Base-by-base conservation (phyloP, 495 filamentous ascomycete species). In the Neurospora africana region DNA sequence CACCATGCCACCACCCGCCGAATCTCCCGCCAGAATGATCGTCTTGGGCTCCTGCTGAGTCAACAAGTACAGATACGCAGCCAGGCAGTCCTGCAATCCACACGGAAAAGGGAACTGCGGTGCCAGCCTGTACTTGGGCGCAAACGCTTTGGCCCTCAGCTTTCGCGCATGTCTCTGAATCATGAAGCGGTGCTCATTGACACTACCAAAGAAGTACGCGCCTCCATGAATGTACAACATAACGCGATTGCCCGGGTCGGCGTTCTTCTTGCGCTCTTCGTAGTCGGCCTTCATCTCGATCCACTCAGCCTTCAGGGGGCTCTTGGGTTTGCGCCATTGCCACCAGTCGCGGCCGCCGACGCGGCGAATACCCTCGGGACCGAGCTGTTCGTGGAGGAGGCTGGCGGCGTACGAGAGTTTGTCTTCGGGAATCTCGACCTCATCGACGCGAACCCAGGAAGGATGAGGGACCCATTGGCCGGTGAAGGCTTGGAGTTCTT, bases 51-150 rank as follows among this genome's bases (percentile, higher is more conserved):
- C 84, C 73, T 97, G 91, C 7, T 86, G 81, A 21, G 88, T 87
- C 30, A 98, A 83, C 9, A 98, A 87, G 76, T 90, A 91, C 1
- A 97, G 81, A 78, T 98, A 98, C 3, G 93, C 87, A 9, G 95
- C 91, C 72, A 98, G 76, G 76, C 93, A 97, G 75, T 98, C 95
- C 72, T 93, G 88, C 9, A 98, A 81, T 33, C 91, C 93, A 78
- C 95, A 98, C 1, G 95, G 95, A 75, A 98, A 98, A 1, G 95
- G 95, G 72, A 92, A 98, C 80, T 98, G 95, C 6, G 95, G 95
- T 3, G 95, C 89, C 41, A 98, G 86, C 36, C 95, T 89, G 81
- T 98, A 98, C 74, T 90, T 82, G 37, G 94, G 95, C 41, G 95
- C 93, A 82, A 98, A 87, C 19, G 97, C 91, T 68, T 92, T 86